Base-by-base conservation (phyloP, 1,284 basidiomycete genomes). In the Spongiforma sp. region DNA sequence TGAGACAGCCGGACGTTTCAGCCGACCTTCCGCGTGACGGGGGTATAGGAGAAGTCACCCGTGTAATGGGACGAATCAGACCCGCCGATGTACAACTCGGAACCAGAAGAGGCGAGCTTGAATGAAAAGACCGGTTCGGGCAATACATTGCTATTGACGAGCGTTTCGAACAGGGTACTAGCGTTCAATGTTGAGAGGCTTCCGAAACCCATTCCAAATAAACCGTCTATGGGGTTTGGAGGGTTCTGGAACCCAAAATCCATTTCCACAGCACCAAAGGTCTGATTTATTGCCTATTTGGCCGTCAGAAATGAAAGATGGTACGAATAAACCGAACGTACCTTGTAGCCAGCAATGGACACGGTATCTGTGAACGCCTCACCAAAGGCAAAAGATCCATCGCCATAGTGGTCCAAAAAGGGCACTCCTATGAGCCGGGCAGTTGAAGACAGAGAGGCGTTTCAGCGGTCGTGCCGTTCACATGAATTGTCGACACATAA, bases 71-170 rank as follows among this genome's bases (percentile, higher is more conserved):
- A 58, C 30, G 63, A 12, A 59, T 75, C 70, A 1, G 46, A 43
- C 3, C 81, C 80, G 41, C 84, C 84, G 26, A 85, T 72, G 62
- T 71, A 78, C 24, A 85, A 74, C 62, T 80, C 77, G 4, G 80
- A 78, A 34, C 78, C 80, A 21, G 73, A 72, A 19, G 65, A n/a
- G n/a, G n/a, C n/a, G n/a, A n/a, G n/a, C n/a, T n/a, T n/a, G n/a
- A n/a, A n/a, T n/a, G n/a, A n/a, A n/a, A n/a, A n/a, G n/a, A n/a
- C n/a, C n/a, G n/a, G n/a, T n/a, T n/a, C n/a, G n/a, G n/a, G n/a
- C n/a, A n/a, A n/a, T n/a, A n/a, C n/a, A n/a, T n/a, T n/a, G n/a
- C n/a, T n/a, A n/a, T n/a, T n/a, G n/a, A n/a, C n/a, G n/a, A 73
- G 43, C 5, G 5, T 73, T 34, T 73, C 33, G 43, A 73, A 70